Evolutionary conservation across 768 basidiomycete species (phyloP), one percentile per base, ranked within the genome.

Genomic region (Tylopilus plumbeoviolaceoides): DNA sequence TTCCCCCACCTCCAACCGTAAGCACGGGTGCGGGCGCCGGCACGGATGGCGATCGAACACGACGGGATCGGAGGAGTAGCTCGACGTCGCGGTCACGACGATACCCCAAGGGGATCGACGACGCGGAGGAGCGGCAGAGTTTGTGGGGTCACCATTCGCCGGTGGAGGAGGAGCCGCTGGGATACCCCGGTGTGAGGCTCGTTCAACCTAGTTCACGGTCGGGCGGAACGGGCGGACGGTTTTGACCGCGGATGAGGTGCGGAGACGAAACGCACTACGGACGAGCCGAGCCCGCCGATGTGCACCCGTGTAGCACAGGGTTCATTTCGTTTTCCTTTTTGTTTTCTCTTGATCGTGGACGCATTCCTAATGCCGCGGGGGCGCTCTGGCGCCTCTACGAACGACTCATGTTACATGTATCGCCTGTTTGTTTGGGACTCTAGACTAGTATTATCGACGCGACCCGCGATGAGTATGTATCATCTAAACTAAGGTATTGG

Each of bases 41-140:
- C n/a, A 9, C 41, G 15, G 39, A 18, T 17, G 39, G 12, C 3
- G 60, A 64, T 38, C 64, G 59, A 1, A 17, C 52, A 44, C 65
- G 60, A 23, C 60, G 65, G 39, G 66, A 65, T 20, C 68, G 72
- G 25, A 67, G 72, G 27, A 68, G 75, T 55, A 69, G 73, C 27
- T 67, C 70, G 44, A 73, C 75, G 63, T 71, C 70, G 40, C 82
- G 83, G 53, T 78, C 79, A 5, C 74, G 72, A 48, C 77, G 74
- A 30, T 74, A 74, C 38, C 73, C 72, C n/a, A 54, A 20, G 23
- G 76, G 73, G 0, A 74, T 76, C 4, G 80, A 82, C 59, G 85
- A 87, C 48, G 63, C 66, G 45, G 85, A 86, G 51, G 85, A 87
- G 69, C 82, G 80, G 50, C 64, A 78, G 47, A 76, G 82, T 45